Conservation (phyloP, 148 eudicot genomes). For the Vaccinium macrocarpon region DNA sequence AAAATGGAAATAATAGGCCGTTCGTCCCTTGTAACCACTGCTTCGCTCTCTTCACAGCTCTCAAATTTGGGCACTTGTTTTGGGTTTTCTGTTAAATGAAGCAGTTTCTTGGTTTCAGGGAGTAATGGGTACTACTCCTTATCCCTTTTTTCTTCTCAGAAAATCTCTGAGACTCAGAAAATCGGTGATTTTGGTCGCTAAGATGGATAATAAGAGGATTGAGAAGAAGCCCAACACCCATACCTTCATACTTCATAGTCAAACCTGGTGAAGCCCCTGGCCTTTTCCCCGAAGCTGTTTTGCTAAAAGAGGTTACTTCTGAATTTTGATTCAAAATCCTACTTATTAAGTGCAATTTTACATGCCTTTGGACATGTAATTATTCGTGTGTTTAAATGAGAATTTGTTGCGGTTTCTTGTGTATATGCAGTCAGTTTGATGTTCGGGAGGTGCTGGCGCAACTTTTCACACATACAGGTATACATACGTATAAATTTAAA, state of each 20-base stretch:
- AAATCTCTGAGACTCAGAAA: slow-evolving; percentile 21
- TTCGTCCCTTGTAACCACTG: not conserved
- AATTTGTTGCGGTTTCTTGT: not conserved
- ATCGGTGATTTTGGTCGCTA: slow-evolving; percentile 42
- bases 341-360: not conserved
- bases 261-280: slow-evolving; percentile 79
- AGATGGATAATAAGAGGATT: slow-evolving; percentile 32
- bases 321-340: not conserved
- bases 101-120: slow-evolving; percentile 17
- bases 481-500: too few species aligned
- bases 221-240: slow-evolving; percentile 41
- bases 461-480: too few species aligned
- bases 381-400: too few species aligned
- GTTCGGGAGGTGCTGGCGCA: not conserved
- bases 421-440: not conserved
- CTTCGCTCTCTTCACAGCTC: not conserved
- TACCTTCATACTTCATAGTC: slow-evolving; percentile 50
- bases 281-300: slow-evolving; percentile 75
- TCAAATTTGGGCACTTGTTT: slow-evolving; percentile 14
- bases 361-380: not conserved
- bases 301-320: slow-evolving; percentile 60
- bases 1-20: not conserved
- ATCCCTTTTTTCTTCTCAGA: slow-evolving; percentile 32
- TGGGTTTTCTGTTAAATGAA: slow-evolving; percentile 15
- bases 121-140: slow-evolving; percentile 31